Conservation (phyloP, 2,329 filamentous ascomycete species). For the Botrytis elliptica region DNA sequence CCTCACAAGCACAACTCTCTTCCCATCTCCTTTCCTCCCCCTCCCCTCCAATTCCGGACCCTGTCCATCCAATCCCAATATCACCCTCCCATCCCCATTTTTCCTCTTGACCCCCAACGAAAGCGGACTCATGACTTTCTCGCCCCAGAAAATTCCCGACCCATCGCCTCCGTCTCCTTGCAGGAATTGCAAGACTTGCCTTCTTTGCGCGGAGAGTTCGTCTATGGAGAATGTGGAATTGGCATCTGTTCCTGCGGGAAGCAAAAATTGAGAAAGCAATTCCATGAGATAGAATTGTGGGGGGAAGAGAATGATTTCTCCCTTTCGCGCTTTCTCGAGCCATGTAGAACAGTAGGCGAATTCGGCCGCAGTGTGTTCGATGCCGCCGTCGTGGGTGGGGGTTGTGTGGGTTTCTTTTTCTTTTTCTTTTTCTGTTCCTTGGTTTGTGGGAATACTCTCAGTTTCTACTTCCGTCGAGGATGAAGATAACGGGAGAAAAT, state of each 20-base stretch:
- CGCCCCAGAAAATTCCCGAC: conserved; percentile 48
- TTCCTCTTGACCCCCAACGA: conserved; percentile 45
- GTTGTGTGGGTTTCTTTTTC: background rate
- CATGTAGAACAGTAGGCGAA: conserved; percentile 72
- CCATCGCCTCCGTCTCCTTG: conserved; percentile 43
- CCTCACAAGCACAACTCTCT: conserved; percentile 57
- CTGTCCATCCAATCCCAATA: conserved; percentile 58
- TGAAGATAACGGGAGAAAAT: conserved; percentile 68
- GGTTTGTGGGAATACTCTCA: background rate
- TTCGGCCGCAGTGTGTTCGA: conserved; percentile 68
- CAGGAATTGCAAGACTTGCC: conserved; percentile 55
- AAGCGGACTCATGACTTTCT: conserved; percentile 61
- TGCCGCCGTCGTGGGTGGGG: conserved; percentile 55
- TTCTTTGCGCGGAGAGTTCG: conserved; percentile 49
- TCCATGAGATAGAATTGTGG: conserved; percentile 78
- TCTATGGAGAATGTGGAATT: conserved; percentile 25
- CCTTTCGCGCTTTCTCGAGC: conserved; percentile 60
- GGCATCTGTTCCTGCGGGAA: conserved; percentile 28
- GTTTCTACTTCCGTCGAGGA: background rate
- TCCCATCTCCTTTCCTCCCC: conserved; percentile 54
- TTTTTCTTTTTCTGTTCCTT: background rate
- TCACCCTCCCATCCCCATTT: conserved; percentile 50
- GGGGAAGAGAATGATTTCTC: conserved; percentile 81
- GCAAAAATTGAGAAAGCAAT: conserved; percentile 55
- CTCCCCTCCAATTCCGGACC: conserved; percentile 53